phyloP scores from a whole-genome alignment of 1,284 basidiomycete genomes.

The Xanthoconium separans region DNA sequence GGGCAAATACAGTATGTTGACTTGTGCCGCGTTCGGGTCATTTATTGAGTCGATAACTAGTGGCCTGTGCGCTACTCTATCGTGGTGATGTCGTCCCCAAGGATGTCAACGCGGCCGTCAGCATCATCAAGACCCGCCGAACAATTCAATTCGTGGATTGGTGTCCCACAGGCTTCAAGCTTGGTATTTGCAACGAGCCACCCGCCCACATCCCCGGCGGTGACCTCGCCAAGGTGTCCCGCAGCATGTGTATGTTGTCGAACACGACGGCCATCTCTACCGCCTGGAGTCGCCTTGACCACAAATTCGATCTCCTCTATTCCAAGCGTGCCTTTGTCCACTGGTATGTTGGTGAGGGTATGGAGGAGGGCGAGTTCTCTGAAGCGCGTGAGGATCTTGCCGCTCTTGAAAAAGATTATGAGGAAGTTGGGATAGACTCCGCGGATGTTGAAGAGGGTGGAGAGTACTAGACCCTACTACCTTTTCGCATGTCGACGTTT shows the following conservation, averaged over 20 bases:
- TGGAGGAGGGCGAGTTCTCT: constrained; percentile 99
- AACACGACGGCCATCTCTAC: constrained; percentile 85
- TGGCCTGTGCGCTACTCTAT: constrained; percentile 76
- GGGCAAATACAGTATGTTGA: constrained; percentile 77
- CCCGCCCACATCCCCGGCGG: constrained; percentile 83
- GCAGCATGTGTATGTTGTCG: constrained; percentile 89
- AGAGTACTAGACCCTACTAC: constrained; percentile 56
- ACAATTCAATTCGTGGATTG: constrained; percentile 86
- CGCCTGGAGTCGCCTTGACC: constrained; percentile 89
- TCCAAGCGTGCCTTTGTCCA: constrained; percentile 92
- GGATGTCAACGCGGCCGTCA: constrained; percentile 86
- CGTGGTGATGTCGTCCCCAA: constrained; percentile 90
- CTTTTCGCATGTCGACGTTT: constrained; percentile 10
- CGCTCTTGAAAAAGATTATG: constrained; percentile 95
- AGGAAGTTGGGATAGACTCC: constrained; percentile 92
- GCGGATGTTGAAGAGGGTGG: constrained; percentile 79
- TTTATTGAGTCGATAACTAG: constrained; percentile 32
- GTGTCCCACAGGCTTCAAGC: constrained; percentile 90
- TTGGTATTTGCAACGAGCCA: constrained; percentile 89
- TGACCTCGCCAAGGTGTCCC: constrained; percentile 84
- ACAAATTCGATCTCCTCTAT: constrained; percentile 94
- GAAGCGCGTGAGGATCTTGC: constrained; percentile 98
- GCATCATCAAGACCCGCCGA: constrained; percentile 84
- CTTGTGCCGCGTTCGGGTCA: not conserved
- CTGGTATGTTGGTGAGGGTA: constrained; percentile 97